Conservation (phyloP, 208 protist species). For the Leptomonas seymouri region DNA sequence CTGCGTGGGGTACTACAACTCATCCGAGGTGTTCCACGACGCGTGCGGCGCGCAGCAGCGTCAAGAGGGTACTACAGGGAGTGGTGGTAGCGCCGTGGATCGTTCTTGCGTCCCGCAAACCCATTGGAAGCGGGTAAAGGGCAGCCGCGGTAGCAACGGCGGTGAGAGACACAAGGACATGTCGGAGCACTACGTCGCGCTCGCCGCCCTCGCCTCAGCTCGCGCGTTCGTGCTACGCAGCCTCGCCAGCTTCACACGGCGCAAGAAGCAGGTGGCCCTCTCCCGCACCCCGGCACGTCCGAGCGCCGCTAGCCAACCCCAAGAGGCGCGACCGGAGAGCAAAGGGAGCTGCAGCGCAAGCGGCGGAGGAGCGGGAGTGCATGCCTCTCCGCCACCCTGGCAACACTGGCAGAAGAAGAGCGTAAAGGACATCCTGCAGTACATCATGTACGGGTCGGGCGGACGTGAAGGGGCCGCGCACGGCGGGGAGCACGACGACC, state of each 20-base stretch:
- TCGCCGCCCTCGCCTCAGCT: conserved; percentile 50
- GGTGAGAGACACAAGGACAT: conserved; percentile 2
- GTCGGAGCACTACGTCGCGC: conserved; percentile 33
- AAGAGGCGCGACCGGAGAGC: background rate
- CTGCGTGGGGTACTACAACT: conserved; percentile 68
- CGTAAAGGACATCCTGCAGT: conserved; percentile 34
- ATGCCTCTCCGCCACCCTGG: background rate
- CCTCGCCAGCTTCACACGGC: conserved; percentile 55
- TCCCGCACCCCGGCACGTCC: conserved; percentile 20
- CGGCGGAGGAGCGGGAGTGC: background rate
- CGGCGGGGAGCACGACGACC: background rate
- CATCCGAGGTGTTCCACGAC: background rate
- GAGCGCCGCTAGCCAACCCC: background rate
- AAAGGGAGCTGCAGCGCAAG: background rate
- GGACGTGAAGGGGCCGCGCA: background rate
- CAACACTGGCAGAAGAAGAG: conserved; percentile 21
- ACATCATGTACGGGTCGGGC: conserved; percentile 34
- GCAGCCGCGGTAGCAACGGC: background rate
- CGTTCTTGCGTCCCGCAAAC: background rate
- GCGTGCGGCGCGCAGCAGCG: background rate
- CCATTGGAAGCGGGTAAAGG: background rate
- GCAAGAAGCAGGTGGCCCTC: conserved; percentile 35
- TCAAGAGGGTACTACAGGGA: too few species aligned
- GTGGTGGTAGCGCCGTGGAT: background rate
- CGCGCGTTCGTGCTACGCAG: conserved; percentile 70